Evolutionary conservation across 495 filamentous ascomycete genomes (phyloP).

Genomic region (Xylaria scruposa): DNA sequence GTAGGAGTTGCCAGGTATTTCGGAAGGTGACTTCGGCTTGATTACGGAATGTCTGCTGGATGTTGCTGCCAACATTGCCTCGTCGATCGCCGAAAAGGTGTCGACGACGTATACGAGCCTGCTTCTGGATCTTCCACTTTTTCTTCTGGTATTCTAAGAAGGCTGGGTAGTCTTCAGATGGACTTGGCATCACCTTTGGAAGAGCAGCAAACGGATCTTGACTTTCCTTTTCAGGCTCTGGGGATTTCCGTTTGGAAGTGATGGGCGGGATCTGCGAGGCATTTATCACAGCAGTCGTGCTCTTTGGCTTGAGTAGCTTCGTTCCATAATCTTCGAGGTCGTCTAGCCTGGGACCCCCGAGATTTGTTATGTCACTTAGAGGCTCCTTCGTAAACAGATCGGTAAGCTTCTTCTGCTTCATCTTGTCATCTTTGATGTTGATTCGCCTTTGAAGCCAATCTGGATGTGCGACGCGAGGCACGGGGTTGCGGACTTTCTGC

Average conservation of each 20-base stretch:
- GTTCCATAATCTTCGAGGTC: conserved; percentile 90
- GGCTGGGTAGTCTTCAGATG: conserved; percentile 83
- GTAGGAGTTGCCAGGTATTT: conserved; percentile 93
- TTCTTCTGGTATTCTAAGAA: conserved; percentile 97
- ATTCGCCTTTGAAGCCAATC: conserved; percentile 96
- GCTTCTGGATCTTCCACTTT: conserved; percentile 98
- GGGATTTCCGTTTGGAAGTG: conserved; percentile 84
- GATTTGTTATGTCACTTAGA: conserved; percentile 75
- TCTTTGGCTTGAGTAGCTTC: conserved; percentile 72
- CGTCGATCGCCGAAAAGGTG: conserved; percentile 91
- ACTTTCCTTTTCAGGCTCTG: conserved; percentile 63
- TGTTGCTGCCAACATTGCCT: conserved; percentile 70
- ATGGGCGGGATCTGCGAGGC: conserved; percentile 49
- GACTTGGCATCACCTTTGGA: conserved; percentile 83
- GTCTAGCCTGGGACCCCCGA: conserved; percentile 55
- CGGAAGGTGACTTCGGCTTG: conserved; percentile 88
- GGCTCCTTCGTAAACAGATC: conserved; percentile 84
- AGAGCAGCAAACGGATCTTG: conserved; percentile 83
- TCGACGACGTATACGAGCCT: conserved; percentile 82
- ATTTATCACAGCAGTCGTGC: conserved; percentile 62
- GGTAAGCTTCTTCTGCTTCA: conserved; percentile 99
- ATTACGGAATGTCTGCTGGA: conserved; percentile 87
- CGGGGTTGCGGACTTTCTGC: conserved; percentile 93
- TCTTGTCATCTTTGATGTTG: conserved; percentile 91
- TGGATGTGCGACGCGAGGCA: conserved; percentile 90